Percentiles rank a stretch among this genome's conserved stretches.
phyloP scores from a whole-genome alignment of 2,329 filamentous ascomycete genomes.

The Trichoderma endophyticum region DNA sequence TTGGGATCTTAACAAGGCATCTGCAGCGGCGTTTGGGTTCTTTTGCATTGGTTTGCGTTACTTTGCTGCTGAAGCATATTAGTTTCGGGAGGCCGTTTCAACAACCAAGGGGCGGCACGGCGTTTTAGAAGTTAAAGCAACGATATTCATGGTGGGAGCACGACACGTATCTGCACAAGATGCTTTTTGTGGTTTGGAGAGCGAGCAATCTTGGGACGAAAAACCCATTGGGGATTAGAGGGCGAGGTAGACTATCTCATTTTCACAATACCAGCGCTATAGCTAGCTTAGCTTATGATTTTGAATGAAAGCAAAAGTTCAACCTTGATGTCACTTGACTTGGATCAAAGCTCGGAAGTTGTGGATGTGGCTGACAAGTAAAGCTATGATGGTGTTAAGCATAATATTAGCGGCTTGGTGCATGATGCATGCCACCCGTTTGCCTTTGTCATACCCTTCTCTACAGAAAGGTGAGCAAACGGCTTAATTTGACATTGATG shows the following conservation, averaged over 20 bases:
- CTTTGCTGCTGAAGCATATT: not conserved
- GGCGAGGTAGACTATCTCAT: not conserved
- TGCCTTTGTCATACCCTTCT: not conserved
- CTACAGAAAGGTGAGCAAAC: not conserved
- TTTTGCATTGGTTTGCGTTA: not conserved
- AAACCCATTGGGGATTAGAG: not conserved
- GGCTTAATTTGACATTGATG: not conserved
- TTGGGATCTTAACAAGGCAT: not conserved
- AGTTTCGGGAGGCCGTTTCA: not conserved
- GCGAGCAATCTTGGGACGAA: not conserved
- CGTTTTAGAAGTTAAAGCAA: not conserved
- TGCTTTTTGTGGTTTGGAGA: not conserved
- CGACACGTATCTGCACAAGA: not conserved
- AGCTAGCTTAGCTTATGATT: not conserved
- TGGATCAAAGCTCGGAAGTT: not conserved
- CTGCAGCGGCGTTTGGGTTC: not conserved
- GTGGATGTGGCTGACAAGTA: not conserved
- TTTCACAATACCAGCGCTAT: not conserved
- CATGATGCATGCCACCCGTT: not conserved
- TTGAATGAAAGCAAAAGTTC: not conserved
- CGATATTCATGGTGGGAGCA: not conserved
- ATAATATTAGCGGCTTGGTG: not conserved
- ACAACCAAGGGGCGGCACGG: not conserved
- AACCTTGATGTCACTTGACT: not conserved
- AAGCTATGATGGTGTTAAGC: not conserved